A percentile compares a stretch with the other conserved stretches of the same genome.
These are phyloP conservation scores for Beauveria caledonica DNA, from an alignment of 2,329 filamentous ascomycete genomes.

Conservation along the genomic window DNA sequence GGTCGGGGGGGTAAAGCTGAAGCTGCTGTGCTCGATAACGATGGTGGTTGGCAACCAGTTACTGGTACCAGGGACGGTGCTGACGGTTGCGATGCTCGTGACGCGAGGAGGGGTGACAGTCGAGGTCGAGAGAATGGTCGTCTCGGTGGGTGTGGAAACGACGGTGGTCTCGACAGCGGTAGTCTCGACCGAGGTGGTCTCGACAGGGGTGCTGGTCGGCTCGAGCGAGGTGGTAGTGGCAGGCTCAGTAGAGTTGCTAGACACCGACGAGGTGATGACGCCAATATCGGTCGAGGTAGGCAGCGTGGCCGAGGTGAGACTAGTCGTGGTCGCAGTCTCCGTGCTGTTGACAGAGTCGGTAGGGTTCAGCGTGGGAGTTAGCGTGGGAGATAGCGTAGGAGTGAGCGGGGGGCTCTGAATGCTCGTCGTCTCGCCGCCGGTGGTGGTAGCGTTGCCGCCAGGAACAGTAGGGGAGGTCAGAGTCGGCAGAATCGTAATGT, in stretches of 20 bases:
- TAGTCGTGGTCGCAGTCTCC: not conserved
- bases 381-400: not conserved
- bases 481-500: constrained; percentile 8
- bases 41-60: constrained; percentile 54
- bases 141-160: constrained; percentile 11
- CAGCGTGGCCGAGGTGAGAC: not conserved
- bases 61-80: constrained; percentile 35
- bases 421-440: constrained; percentile 3
- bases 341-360: not conserved
- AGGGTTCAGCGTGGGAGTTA: not conserved
- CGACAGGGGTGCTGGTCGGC: not conserved
- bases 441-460: constrained; percentile 7
- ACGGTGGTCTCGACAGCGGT: not conserved
- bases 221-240: not conserved
- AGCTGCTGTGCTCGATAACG: constrained; percentile 41
- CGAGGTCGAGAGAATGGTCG: not conserved
- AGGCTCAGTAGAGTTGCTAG: not conserved
- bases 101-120: constrained; percentile 16
- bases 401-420: not conserved
- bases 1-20: constrained; percentile 25
- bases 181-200: not conserved
- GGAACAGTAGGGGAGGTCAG: constrained; percentile 2
- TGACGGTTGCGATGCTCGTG: constrained; percentile 35
- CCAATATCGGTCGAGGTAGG: not conserved
- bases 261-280: constrained; percentile 8